Conservation (phyloP, 1,139 yeast genomes). For the Protomyces lactucae-debilis region DNA sequence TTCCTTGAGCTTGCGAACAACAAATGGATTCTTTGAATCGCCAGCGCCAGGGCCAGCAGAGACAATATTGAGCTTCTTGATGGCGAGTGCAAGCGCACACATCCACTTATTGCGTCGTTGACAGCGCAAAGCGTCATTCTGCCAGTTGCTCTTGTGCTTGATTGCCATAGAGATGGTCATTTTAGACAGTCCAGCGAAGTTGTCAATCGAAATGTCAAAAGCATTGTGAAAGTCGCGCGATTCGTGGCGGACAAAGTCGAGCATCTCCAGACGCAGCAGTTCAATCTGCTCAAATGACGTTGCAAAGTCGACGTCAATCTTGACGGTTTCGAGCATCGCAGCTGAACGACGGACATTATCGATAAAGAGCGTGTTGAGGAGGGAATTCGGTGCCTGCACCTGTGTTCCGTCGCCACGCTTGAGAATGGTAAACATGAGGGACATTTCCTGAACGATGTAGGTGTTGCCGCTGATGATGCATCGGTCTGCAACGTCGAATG, state of each 20-base stretch:
- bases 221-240: conserved; percentile 41
- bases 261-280: conserved; percentile 37
- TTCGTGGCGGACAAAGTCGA: conserved; percentile 39
- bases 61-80: conserved; percentile 26
- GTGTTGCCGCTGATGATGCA: conserved; percentile 37
- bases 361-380: conserved; percentile 42
- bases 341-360: conserved; percentile 44
- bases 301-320: conserved; percentile 35
- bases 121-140: conserved; percentile 37
- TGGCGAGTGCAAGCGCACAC: conserved; percentile 29
- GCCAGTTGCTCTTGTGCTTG: conserved; percentile 39
- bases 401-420: conserved; percentile 38
- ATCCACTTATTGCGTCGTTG: conserved; percentile 31
- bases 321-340: conserved; percentile 35
- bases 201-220: conserved; percentile 40
- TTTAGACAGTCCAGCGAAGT: conserved; percentile 41
- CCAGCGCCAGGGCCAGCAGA: conserved; percentile 30
- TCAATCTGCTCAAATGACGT: conserved; percentile 41
- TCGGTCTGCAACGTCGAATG: conserved; percentile 45
- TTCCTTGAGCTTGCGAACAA: not conserved
- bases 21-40: conserved; percentile 18
- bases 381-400: conserved; percentile 42
- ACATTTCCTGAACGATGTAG: conserved; percentile 40
- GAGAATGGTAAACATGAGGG: conserved; percentile 43
- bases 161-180: conserved; percentile 37